Evolutionary conservation across 345 rosid genomes (phyloP).

Genomic region (Lepidium aucheri): DNA sequence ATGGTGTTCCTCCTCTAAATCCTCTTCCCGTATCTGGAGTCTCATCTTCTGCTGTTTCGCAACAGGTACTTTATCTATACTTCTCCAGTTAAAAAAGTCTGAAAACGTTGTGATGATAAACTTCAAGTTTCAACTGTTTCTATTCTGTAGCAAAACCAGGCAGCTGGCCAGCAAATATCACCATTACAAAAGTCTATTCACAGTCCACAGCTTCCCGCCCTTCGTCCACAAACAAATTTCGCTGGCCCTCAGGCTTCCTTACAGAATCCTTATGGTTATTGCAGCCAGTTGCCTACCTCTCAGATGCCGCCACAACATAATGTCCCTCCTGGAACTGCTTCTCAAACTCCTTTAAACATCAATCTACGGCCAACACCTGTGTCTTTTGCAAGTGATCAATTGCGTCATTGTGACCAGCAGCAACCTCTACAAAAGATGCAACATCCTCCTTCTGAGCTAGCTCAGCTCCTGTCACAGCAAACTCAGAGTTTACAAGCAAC

Average conservation of each 20-base stretch:
- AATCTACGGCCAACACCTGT: conserved; percentile 36
- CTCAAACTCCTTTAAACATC: conserved; percentile 43
- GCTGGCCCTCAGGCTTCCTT: conserved; percentile 35
- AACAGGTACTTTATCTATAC: conserved; percentile 36
- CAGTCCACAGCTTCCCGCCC: conserved; percentile 48
- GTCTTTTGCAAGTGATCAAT: conserved; percentile 46
- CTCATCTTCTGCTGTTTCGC: conserved; percentile 42
- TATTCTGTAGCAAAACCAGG: conserved; percentile 34
- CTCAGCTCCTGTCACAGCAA: conserved; percentile 89
- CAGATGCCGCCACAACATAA: conserved; percentile 50
- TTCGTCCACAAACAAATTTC: conserved; percentile 39
- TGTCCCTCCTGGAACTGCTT: conserved; percentile 32
- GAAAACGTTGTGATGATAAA: background rate
- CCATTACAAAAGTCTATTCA: conserved; percentile 52
- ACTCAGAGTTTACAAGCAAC: conserved; percentile 84
- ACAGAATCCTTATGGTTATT: conserved; percentile 42
- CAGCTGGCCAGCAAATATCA: conserved; percentile 50
- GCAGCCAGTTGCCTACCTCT: conserved; percentile 46
- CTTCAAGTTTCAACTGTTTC: conserved; percentile 1
- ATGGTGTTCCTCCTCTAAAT: conserved; percentile 47
- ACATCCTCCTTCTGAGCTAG: conserved; percentile 89
- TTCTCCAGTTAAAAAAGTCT: background rate
- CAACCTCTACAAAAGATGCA: conserved; percentile 53
- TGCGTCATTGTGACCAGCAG: conserved; percentile 48
- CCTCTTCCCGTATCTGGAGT: conserved; percentile 37